A percentile compares a stretch with the other conserved stretches of the same genome.
phyloP scores from a whole-genome alignment of 1,139 yeast species.

The Magnusiomyces suaveolens region DNA sequence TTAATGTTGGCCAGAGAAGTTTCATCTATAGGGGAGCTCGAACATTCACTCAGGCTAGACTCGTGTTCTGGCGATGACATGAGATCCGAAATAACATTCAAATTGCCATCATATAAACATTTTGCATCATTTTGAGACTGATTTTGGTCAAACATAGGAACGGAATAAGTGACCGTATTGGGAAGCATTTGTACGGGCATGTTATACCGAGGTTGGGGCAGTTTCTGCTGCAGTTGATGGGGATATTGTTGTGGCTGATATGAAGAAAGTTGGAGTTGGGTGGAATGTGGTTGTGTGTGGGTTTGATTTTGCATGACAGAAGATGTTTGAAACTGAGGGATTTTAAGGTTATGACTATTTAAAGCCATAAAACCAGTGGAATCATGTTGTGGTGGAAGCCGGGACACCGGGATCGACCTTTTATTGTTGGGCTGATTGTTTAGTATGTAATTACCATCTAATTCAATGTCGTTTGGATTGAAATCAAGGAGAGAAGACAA shows the following conservation, averaged over 20 bases:
- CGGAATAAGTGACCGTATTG: not conserved
- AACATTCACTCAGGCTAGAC: not conserved
- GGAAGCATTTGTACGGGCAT: not conserved
- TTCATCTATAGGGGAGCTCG: not conserved
- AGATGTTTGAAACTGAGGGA: not conserved
- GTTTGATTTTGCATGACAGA: too few species aligned
- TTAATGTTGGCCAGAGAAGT: not conserved
- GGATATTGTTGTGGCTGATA: not conserved
- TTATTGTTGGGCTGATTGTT: not conserved
- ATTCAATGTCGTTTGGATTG: not conserved
- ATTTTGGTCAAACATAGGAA: too few species aligned
- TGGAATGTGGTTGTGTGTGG: not conserved
- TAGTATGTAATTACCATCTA: not conserved
- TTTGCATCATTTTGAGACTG: too few species aligned
- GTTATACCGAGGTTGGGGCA: not conserved
- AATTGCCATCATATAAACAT: not conserved
- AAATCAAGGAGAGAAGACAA: not conserved
- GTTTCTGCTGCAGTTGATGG: not conserved
- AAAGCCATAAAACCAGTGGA: not conserved
- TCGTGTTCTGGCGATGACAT: slow-evolving; percentile 1
- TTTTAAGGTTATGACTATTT: not conserved
- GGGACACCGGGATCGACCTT: not conserved
- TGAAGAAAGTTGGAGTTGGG: not conserved
- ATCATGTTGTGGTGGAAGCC: not conserved
- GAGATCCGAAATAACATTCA: not conserved